Evolutionary conservation across 2,329 filamentous ascomycete genomes (phyloP).

Genomic region (Curvularia lunata): DNA sequence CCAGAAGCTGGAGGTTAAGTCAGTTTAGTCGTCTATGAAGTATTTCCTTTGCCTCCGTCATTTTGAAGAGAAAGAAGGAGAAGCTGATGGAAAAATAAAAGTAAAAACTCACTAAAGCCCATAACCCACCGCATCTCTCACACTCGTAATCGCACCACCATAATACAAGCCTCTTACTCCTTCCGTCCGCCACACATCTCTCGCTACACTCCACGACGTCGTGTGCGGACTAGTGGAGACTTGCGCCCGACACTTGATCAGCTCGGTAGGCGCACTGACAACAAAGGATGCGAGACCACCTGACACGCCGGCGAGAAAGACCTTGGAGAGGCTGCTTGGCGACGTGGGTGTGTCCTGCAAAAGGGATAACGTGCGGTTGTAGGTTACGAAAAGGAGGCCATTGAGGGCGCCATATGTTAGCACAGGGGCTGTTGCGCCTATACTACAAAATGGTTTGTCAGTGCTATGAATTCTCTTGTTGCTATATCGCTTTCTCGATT

Average conservation of each 20-base stretch:
- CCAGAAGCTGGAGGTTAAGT: slow-evolving; percentile 71
- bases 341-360: slow-evolving; percentile 52
- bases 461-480: neutral
- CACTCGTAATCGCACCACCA: slow-evolving; percentile 79
- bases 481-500: no score
- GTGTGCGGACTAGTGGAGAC: slow-evolving; percentile 54
- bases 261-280: slow-evolving; percentile 85
- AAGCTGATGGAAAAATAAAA: neutral
- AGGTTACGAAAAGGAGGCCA: slow-evolving; percentile 85
- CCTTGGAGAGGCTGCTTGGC: slow-evolving; percentile 63
- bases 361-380: slow-evolving; percentile 78
- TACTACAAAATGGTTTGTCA: slow-evolving; percentile 20
- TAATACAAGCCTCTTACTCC: slow-evolving; percentile 76
- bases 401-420: slow-evolving; percentile 91
- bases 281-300: slow-evolving; percentile 86
- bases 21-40: neutral
- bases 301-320: slow-evolving; percentile 79
- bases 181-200: slow-evolving; percentile 64
- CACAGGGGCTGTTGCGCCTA: slow-evolving; percentile 82
- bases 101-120: slow-evolving; percentile 76
- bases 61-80: neutral
- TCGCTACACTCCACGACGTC: slow-evolving; percentile 68
- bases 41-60: neutral
- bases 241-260: slow-evolving; percentile 89
- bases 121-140: slow-evolving; percentile 90